Evolutionary conservation across 164 flowering plant species (phyloP), one percentile per base, ranked within the genome.

Genomic region (Aristolochia fimbriata): DNA sequence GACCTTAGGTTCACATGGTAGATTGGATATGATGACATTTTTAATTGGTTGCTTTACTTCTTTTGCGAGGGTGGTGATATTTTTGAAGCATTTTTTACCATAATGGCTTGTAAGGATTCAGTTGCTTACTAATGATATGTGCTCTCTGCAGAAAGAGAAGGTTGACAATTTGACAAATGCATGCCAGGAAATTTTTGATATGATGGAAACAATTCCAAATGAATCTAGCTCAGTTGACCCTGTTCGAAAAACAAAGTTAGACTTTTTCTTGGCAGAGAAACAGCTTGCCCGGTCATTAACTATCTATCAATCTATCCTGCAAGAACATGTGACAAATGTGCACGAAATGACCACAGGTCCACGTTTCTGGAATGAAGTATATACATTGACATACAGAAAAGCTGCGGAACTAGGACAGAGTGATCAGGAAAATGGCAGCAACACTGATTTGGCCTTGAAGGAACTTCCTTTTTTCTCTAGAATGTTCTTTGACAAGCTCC

Each of bases 221-320:
- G 41, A 56, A 16, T 56, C 46, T 1, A 27, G 43, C 45, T 56
- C 17, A 25, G 13, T 19, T 37, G 17, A 15, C 31, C 16, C 41
- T 27, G 31, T 6, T 7, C 41, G 31, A 12, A 15, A 56, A 56
- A 62, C 71, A 21, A 85, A 78, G 48, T 71, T 94, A 71, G 52
- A 63, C 46, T 69, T 94, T 74, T 81, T 57, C 73, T 74, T 90
- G 22, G 81, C 79, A 21, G 93, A 87, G 43, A 69, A 73, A 62
- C 69, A 72, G 58, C 64, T 90, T 54, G 80, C 86, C 43, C 70
- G 55, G 6, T 57, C 73, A 50, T 57, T 76, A 63, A 79, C 89
- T 6, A 64, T 94, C 19, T 94, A 85, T 72, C 99, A 94, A 70
- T 83, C 83, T 48, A 71, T 93, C 68, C 75, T 91, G 27, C 76